Evolutionary conservation across 1,284 basidiomycete species (phyloP), one percentile per base, ranked within the genome.

Genomic region (Pyrrhoderma noxium): DNA sequence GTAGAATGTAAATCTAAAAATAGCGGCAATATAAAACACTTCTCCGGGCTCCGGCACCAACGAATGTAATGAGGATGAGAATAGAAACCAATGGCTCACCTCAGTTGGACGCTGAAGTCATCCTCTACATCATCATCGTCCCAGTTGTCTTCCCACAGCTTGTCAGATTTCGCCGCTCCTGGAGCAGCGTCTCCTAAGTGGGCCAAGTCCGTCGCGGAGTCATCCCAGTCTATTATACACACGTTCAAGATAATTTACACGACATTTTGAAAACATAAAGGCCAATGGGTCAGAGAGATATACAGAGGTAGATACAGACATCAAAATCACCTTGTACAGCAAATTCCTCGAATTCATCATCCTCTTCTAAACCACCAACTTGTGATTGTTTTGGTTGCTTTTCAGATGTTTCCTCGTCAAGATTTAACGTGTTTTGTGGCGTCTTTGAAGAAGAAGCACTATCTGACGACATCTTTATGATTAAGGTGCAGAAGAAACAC

Each of bases 141-240:
- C 95, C 95, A 99, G 67, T 97, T 97, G 63, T 98, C 95, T 73
- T 98, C 94, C 95, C 95, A 99, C 27, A 98, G 73, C 64, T 93
- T 89, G 66, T 89, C 80, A 21, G 83, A 82, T 62, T 81, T 85
- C 9, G 85, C 82, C 19, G 74, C 79, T 2, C 82, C 85, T 2
- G 84, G 85, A 18, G 79, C 76, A 11, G 77, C 72, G n/a, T 83
- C 82, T 49, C 76, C 77, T 40, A 90, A 67, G 64, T 90, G 85
- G 5, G 85, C 83, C 22, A 92, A 67, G 62, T 89, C 82, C 3
- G 89, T 90, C 59, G 89, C 76, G 0, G 84, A 80, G 60, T 92
- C 86, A 52, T 90, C 83, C 89, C 90, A 91, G 61, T 92, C 89
- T 92, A 62, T 2, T 51, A 2, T n/a, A n/a, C n/a, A n/a, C n/a